Base-by-base conservation (phyloP, 352 stramenopile genomes). In the Globisporangium splendens region DNA sequence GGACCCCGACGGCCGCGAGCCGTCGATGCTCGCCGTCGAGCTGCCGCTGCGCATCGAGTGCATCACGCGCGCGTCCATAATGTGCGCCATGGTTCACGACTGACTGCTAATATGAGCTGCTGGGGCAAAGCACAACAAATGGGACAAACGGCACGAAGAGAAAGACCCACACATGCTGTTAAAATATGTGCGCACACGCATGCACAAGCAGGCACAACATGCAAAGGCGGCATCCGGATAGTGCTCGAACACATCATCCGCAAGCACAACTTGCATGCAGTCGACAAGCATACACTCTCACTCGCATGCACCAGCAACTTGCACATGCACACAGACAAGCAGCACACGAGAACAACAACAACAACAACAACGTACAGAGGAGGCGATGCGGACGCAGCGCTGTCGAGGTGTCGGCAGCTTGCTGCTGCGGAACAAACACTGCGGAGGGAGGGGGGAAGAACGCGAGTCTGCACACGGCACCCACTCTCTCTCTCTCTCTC, bases 1-100 rank as follows among this genome's bases (percentile, higher is more conserved):
- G 39, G 31, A 39, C 35, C 42, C 28, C 18, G 43, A 50, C 17
- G 59, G 22, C n/a, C 50, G 46, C 46, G 42, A 50, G 10, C 43
- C 31, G 46, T 62, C 65, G 42, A 65, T 66, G 55, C 56, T 75
- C 42, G 72, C 63, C 20, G 53, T 52, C 0, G 28, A 35, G 51
- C 59, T 72, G 53, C 65, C 64, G 52, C 68, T 83, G 54, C 72
- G 73, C 68, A 70, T 68, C 38, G 69, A 79, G 62, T 68, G 58
- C 59, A 83, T 74, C 65, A 85, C 72, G 48, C 73, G 75, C 53
- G 75, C 73, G 57, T 86, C 75, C 62, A 87, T 67, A 60, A 87
- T 82, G 66, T 87, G 77, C 63, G 77, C 77, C 77, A 87, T 87
- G 38, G 41, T 59, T 54, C 46, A 24, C 17, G 18, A 28, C 22